A percentile compares a stretch with the other conserved stretches of the same genome.
Evolutionary conservation across 768 basidiomycete species (phyloP).

Genomic region (Lactarius quietus): DNA sequence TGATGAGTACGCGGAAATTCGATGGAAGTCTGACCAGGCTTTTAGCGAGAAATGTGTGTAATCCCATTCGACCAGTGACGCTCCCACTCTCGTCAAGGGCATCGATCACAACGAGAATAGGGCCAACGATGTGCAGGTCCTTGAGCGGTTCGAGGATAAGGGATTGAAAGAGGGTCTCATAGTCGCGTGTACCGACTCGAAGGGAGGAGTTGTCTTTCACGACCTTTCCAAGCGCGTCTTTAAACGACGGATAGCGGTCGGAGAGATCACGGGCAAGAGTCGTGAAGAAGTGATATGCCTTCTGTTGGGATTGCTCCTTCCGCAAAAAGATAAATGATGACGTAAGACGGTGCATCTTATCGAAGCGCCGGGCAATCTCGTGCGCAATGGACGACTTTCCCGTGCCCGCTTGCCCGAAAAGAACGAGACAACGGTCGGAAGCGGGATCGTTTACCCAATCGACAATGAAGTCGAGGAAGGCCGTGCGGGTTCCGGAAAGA

Average conservation of each 20-base stretch:
- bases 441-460: background rate
- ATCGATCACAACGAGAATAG: background rate
- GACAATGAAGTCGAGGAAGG: background rate
- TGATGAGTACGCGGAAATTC: background rate
- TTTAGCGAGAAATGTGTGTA: slow-evolving; percentile 1
- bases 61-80: background rate
- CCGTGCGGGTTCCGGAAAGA: no score
- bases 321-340: background rate
- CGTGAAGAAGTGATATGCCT: background rate
- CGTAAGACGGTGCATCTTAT: background rate
- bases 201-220: background rate
- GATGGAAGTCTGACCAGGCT: background rate
- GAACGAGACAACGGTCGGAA: background rate
- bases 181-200: background rate
- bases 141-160: background rate
- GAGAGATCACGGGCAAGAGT: background rate
- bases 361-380: background rate
- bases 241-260: background rate
- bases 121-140: background rate
- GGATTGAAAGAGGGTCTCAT: background rate
- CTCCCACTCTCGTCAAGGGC: slow-evolving; percentile 2
- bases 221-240: background rate
- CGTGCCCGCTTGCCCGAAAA: background rate
- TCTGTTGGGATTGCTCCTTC: background rate
- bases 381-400: background rate